Base-by-base conservation (phyloP, 2,329 filamentous ascomycete species). In the Aureobasidium sp. region DNA sequence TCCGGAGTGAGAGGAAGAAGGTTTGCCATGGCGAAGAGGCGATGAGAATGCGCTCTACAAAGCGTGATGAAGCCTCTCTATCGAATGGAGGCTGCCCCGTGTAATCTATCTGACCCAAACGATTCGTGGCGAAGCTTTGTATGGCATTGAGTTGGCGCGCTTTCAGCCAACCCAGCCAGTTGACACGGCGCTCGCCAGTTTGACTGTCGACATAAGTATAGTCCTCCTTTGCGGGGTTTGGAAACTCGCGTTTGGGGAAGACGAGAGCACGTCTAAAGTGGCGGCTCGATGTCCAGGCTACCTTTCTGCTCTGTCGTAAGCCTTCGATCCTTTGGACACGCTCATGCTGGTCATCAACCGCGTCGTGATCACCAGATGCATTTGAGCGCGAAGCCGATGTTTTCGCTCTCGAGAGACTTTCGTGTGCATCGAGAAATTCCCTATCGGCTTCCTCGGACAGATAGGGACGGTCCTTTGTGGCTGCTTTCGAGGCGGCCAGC, bases 21-120 rank as follows among this genome's bases (percentile, higher is more conserved):
- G 71, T 64, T 63, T 78, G 74, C 74, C 73, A 77, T 15, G 74
- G 72, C 7, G 70, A 71, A 22, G 71, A 75, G n/a, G 72, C 73
- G 62, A 77, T 73, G 22, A 76, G 66, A 4, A 78, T 64, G 20
- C 76, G 71, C 62, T 77, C 74, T 25, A 75, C 53, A 45, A 74
- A 70, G 29, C 68, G 67, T n/a, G 70, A 67, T 4, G 74, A 64
- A 36, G 69, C 69, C 62, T 75, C 73, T 27, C 73, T 62, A 49
- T 76, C 73, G 61, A 75, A 75, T 1, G 70, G 71, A 22, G 70
- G 72, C 27, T 69, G 70, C 0, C 69, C 66, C 27, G 67, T 69
- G 51, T 72, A 73, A 36, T 71, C 70, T 74, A 65, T 37, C 70
- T 67, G 45, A 67, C 68, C 70, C 74, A 66, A 61, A 25, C 44